Percentiles rank a stretch among this genome's conserved stretches.
Conservation (phyloP, 1,284 basidiomycete species). For the Ceratobasidium sp. region DNA sequence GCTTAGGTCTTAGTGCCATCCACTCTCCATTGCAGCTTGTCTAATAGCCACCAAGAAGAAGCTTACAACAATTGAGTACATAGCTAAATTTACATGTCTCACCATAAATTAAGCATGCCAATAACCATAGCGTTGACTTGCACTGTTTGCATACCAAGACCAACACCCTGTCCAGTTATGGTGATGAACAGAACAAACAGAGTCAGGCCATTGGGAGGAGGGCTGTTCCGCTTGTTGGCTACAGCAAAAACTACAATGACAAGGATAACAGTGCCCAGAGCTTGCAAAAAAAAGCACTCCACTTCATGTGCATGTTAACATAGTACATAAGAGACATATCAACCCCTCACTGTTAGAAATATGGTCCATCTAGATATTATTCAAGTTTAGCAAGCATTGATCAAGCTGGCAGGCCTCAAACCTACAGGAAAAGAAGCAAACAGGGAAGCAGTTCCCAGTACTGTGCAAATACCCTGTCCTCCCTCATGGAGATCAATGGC, state of each 20-base stretch:
- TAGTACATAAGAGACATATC: slow-evolving; percentile 54
- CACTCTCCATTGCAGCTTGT: no score
- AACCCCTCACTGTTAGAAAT: slow-evolving; percentile 41
- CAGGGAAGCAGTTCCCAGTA: slow-evolving; percentile 66
- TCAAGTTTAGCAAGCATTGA: slow-evolving; percentile 13
- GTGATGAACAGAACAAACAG: slow-evolving; percentile 63
- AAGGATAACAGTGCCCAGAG: slow-evolving; percentile 65
- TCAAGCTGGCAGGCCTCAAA: slow-evolving; percentile 10
- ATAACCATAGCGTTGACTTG: slow-evolving; percentile 39
- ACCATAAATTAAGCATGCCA: background rate
- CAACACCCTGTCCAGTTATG: slow-evolving; percentile 61
- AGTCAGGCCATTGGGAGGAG: slow-evolving; percentile 58
- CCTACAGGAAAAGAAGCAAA: slow-evolving; percentile 76
- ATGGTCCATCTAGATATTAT: slow-evolving; percentile 23
- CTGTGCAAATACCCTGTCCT: slow-evolving; percentile 62
- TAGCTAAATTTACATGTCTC: slow-evolving; percentile 46
- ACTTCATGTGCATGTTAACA: slow-evolving; percentile 54
- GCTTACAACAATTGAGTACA: no score
- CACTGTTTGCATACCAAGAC: slow-evolving; percentile 64
- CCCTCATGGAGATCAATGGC: slow-evolving; percentile 76
- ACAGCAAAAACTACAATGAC: slow-evolving; percentile 56
- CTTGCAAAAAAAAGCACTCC: slow-evolving; percentile 48
- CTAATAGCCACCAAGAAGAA: no score
- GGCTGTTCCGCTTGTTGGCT: slow-evolving; percentile 57
- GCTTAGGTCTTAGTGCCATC: no score